A percentile compares a stretch with the other conserved stretches of the same genome.
Conservation (phyloP, 129 eudicot genomes). For the Saussurea involucrata region DNA sequence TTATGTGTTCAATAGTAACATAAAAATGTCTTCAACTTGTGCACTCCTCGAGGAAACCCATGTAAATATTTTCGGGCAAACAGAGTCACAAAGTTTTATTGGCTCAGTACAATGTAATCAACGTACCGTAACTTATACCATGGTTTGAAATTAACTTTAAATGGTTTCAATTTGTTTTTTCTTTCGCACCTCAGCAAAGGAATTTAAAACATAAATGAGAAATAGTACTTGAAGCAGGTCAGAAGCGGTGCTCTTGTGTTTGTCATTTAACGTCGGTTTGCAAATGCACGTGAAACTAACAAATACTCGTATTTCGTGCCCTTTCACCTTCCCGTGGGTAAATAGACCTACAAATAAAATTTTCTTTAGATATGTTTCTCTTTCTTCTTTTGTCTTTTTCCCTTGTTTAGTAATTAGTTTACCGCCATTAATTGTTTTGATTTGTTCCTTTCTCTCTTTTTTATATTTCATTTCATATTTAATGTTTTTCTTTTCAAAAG, state of each 20-base stretch:
- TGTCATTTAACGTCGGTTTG: conserved; percentile 27
- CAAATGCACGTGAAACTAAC: conserved; percentile 32
- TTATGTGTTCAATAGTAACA: neutral
- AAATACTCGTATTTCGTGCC: conserved; percentile 11
- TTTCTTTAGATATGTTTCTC: conserved; percentile 6
- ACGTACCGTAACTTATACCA: conserved; percentile 6
- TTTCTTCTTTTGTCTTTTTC: neutral
- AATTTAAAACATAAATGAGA: neutral
- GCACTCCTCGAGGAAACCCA: too few relatives aligned
- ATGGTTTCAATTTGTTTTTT: neutral
- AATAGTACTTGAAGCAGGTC: conserved; percentile 22
- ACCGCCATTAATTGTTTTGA: neutral
- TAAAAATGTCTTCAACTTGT: too few relatives aligned
- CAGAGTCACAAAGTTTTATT: too few relatives aligned
- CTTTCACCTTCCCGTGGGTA: neutral
- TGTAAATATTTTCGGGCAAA: too few relatives aligned
- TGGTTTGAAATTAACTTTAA: too few relatives aligned
- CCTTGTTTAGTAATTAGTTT: neutral
- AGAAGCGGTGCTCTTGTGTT: conserved; percentile 24
- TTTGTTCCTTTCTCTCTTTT: neutral
- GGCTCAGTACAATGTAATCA: neutral
- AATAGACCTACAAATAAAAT: neutral
- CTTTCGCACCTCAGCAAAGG: neutral
- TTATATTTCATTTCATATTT: neutral
- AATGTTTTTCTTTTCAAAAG: neutral